Conservation (phyloP, 306 rosid genomes). For the Quercus rubra region DNA sequence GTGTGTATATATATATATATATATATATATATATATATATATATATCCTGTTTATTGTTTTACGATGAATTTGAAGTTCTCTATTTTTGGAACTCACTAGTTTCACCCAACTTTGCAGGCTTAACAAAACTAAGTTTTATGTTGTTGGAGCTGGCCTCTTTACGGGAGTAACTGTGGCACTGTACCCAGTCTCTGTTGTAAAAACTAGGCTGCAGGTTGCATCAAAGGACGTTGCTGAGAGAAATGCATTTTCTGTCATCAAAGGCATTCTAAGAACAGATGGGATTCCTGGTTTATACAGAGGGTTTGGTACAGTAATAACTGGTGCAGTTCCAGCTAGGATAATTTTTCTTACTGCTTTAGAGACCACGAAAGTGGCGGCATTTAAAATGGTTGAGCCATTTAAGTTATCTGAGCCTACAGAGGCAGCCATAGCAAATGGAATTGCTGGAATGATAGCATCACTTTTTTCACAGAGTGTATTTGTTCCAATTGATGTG, state of each 20-base stretch:
- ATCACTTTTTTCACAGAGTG: conserved; percentile 68
- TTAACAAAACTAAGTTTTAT: conserved; percentile 78
- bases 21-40: too few species aligned
- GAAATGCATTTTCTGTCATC: conserved; percentile 61
- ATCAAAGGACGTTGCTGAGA: conserved; percentile 64
- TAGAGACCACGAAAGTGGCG: conserved; percentile 78
- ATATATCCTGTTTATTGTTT: too few species aligned
- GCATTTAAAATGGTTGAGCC: conserved; percentile 70
- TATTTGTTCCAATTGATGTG: conserved; percentile 92
- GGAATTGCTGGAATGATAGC: conserved; percentile 87
- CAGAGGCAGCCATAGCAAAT: conserved; percentile 81
- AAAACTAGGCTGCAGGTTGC: conserved; percentile 93
- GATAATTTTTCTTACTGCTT: conserved; percentile 72
- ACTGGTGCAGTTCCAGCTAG: conserved; percentile 87
- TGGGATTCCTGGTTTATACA: conserved; percentile 83
- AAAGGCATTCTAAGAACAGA: conserved; percentile 73
- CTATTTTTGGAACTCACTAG: conserved; percentile 9
- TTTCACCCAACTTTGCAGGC: conserved; percentile 52
- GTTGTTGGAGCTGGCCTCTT: conserved; percentile 86
- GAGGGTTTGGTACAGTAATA: conserved; percentile 81
- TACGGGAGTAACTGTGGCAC: conserved; percentile 77
- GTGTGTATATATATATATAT: too few species aligned
- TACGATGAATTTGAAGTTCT: conserved; percentile 6
- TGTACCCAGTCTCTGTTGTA: conserved; percentile 85
- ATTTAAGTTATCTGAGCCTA: conserved; percentile 63